Evolutionary conservation across 176 grass and related monocot genomes (phyloP), one percentile per base, ranked within the genome.

Genomic region (Raddia distichophylla): DNA sequence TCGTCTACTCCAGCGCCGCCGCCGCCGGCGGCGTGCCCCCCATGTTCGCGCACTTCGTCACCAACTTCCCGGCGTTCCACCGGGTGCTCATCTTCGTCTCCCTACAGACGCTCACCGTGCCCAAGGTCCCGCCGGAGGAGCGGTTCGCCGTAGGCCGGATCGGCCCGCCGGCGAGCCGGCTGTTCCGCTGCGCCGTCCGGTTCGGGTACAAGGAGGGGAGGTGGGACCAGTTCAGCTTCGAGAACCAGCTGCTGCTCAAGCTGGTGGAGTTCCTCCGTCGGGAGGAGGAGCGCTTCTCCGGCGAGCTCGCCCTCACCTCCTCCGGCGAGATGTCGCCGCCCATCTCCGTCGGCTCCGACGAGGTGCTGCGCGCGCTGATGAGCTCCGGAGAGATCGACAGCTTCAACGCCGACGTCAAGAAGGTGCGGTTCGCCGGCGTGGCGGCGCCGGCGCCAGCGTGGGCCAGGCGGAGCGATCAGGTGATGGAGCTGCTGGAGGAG

Each of bases 31-130:
- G 90, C 58, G 83, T 94, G 10, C 90, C 94, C 0, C 90, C 94
- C 5, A 87, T 97, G 88, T 97, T 97, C 75, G 94, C 94, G 18
- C 94, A 94, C 86, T 97, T 97, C 74, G 90, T 97, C 17, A 97
- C 95, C 62, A 92, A 97, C 82, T 97, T 97, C 74, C 95, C 92
- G 50, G 95, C 92, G 18, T 92, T 97, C 84, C 95, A 97, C 74
- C 85, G 95, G 3, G 86, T 94, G 33, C 83, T 92, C 69, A 82
- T 97, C 64, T 97, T 94, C 69, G 90, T 97, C 2, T 94, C 79
- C 5, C 79, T 94, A 52, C 86, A 94, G 75, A 97, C 90, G 46
- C 87, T 94, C 12, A 71, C 90, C 49, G 92, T 97, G 74, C 95
- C 95, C 45, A 91, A 91, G 70, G 90, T 97, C 47, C 42, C 81